phyloP scores from a whole-genome alignment of 106 monocot species.

The Alisma plantagoaquatica region DNA sequence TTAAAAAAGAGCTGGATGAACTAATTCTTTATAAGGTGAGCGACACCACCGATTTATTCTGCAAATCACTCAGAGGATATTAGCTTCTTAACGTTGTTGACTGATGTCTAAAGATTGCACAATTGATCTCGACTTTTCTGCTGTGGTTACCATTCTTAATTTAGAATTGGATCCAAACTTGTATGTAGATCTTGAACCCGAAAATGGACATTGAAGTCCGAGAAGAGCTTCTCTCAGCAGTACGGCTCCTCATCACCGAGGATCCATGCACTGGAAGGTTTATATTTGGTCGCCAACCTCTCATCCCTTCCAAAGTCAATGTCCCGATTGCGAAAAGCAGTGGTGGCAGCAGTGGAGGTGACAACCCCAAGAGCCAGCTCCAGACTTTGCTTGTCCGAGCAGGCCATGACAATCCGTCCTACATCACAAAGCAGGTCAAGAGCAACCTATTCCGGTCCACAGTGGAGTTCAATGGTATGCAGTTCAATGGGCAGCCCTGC shows the following conservation, averaged over 20 bases:
- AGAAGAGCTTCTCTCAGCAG: conserved; percentile 61
- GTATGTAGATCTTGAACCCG: conserved; percentile 86
- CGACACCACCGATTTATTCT: too few species aligned
- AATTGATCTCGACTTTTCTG: too few species aligned
- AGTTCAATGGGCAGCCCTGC: conserved; percentile 81
- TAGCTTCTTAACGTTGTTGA: too few species aligned
- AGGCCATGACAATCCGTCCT: conserved; percentile 62
- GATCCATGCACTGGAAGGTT: conserved; percentile 79
- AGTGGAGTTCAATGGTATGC: conserved; percentile 91
- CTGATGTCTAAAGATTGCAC: too few species aligned
- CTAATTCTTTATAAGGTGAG: conserved; percentile 69
- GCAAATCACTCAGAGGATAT: too few species aligned
- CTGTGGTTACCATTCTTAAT: too few species aligned
- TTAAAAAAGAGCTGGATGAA: conserved; percentile 79
- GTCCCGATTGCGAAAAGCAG: conserved; percentile 8
- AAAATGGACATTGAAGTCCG: conserved; percentile 48
- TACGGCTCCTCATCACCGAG: conserved; percentile 59
- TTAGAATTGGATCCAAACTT: too few species aligned
- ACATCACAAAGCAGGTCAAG: conserved; percentile 58
- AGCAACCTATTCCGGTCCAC: conserved; percentile 52
- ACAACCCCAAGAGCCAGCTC: conserved; percentile 77
- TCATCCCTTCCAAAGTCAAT: conserved; percentile 36
- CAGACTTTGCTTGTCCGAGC: conserved; percentile 73
- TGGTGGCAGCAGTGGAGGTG: conserved; percentile 33
- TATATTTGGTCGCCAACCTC: conserved; percentile 69